phyloP scores from a whole-genome alignment of 371 early-diverging fungal species.

The Basidiobolus meristosporus region DNA sequence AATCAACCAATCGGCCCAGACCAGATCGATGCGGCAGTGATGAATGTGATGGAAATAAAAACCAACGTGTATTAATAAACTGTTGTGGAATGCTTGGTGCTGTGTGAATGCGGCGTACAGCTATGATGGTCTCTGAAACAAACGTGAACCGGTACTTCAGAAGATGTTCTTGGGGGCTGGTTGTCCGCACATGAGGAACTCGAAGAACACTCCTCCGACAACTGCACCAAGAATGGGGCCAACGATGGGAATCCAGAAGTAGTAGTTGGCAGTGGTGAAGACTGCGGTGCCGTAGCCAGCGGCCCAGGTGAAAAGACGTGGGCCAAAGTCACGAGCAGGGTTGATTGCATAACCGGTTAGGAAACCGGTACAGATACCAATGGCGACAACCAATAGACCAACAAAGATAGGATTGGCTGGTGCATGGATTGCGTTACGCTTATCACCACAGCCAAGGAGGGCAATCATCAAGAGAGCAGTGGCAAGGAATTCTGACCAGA shows the following conservation, averaged over 20 bases:
- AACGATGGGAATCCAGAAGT: slow-evolving; percentile 58
- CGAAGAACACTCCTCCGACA: slow-evolving; percentile 43
- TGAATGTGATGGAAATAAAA: too few species aligned
- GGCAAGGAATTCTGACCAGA: slow-evolving; percentile 50
- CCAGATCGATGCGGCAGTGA: too few species aligned
- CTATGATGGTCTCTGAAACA: too few species aligned
- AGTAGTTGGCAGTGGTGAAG: slow-evolving; percentile 38
- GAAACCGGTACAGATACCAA: slow-evolving; percentile 43
- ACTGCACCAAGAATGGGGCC: slow-evolving; percentile 58
- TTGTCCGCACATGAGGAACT: slow-evolving; percentile 4
- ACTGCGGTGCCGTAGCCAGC: slow-evolving; percentile 61
- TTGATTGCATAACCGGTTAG: slow-evolving; percentile 65
- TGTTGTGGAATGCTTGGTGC: too few species aligned
- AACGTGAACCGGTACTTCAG: too few species aligned
- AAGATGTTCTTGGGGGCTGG: too few species aligned
- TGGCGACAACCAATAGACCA: slow-evolving; percentile 39
- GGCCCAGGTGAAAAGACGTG: slow-evolving; percentile 55
- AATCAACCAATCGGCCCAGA: too few species aligned
- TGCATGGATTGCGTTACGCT: slow-evolving; percentile 14
- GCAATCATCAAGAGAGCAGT: slow-evolving; percentile 49
- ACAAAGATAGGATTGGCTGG: not conserved
- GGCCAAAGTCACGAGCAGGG: slow-evolving; percentile 80
- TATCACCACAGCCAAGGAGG: slow-evolving; percentile 47
- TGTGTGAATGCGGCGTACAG: too few species aligned
- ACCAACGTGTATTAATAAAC: too few species aligned